phyloP scores from a whole-genome alignment of 2,329 filamentous ascomycete genomes.

The Aureobasidium sp. region DNA sequence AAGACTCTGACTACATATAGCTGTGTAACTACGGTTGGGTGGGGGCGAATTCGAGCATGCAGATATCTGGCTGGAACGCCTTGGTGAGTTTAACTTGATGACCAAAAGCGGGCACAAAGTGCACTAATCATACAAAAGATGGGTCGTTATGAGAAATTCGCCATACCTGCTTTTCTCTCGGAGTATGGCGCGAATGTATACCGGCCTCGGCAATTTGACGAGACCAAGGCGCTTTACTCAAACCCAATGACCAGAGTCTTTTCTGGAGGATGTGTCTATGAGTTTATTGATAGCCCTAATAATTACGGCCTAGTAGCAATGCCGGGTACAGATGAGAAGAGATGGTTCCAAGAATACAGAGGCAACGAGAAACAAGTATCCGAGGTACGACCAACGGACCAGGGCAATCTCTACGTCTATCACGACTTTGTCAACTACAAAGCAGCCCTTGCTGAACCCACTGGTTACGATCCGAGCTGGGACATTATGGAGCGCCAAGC shows the following conservation, averaged over 20 bases:
- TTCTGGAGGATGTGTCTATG: slow-evolving; percentile 18
- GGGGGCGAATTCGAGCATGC: not conserved
- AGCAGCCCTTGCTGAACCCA: slow-evolving; percentile 4
- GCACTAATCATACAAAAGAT: not conserved
- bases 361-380: not conserved
- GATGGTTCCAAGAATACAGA: not conserved
- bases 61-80: not conserved
- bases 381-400: slow-evolving; percentile 16
- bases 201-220: slow-evolving; percentile 9
- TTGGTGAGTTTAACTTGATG: not conserved
- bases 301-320: slow-evolving; percentile 14
- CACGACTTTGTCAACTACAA: slow-evolving; percentile 20
- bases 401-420: slow-evolving; percentile 16
- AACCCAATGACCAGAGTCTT: slow-evolving; percentile 15
- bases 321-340: not conserved
- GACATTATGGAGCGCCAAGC: not conserved
- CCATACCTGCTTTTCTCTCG: slow-evolving; percentile 14
- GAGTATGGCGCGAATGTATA: slow-evolving; percentile 13
- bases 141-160: slow-evolving; percentile 1
- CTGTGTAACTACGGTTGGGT: not conserved
- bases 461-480: not conserved
- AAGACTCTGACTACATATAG: not conserved
- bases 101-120: not conserved
- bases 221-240: slow-evolving; percentile 15
- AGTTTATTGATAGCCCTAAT: slow-evolving; percentile 13